These are phyloP conservation scores for Bisporella sp. DNA, from an alignment of 2,329 filamentous ascomycete genomes.

Conservation along the genomic window DNA sequence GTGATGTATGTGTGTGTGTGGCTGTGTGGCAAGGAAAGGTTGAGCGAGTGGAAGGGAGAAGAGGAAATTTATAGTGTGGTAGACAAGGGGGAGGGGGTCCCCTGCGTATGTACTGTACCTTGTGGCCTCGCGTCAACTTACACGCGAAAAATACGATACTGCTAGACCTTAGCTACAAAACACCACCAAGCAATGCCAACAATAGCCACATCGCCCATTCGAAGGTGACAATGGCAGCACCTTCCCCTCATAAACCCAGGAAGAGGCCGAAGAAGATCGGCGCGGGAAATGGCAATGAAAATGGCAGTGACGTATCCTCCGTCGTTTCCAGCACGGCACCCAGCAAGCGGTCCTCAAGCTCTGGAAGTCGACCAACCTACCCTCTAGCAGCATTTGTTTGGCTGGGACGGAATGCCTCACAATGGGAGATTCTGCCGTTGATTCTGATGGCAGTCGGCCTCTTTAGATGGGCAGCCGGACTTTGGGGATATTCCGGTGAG, in stretches of 20 bases:
- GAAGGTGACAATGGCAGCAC: slow-evolving; percentile 40
- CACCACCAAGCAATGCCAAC: slow-evolving; percentile 1
- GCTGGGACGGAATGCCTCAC: slow-evolving; percentile 80
- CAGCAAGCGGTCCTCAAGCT: slow-evolving; percentile 1
- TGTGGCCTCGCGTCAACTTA: background rate
- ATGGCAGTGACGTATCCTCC: slow-evolving; percentile 26
- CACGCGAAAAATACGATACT: background rate
- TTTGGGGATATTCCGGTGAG: slow-evolving; percentile 94
- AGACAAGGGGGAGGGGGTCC: too few species aligned
- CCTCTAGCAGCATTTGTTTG: slow-evolving; percentile 91
- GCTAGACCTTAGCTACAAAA: background rate
- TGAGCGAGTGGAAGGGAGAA: too few species aligned
- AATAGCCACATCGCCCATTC: background rate
- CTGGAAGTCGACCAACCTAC: slow-evolving; percentile 59
- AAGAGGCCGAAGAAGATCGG: slow-evolving; percentile 45
- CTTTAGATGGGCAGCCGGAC: slow-evolving; percentile 84
- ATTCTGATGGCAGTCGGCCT: slow-evolving; percentile 86
- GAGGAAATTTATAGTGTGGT: too few species aligned
- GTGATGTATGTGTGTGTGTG: too few species aligned
- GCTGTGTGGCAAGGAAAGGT: background rate
- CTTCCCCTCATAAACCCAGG: slow-evolving; percentile 50
- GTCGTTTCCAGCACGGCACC: slow-evolving; percentile 7
- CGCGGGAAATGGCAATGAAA: slow-evolving; percentile 21
- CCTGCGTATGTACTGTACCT: background rate
- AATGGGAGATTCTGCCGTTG: slow-evolving; percentile 87